Conservation (phyloP, 495 filamentous ascomycete genomes). For the Neurospora tetrasperma region DNA sequence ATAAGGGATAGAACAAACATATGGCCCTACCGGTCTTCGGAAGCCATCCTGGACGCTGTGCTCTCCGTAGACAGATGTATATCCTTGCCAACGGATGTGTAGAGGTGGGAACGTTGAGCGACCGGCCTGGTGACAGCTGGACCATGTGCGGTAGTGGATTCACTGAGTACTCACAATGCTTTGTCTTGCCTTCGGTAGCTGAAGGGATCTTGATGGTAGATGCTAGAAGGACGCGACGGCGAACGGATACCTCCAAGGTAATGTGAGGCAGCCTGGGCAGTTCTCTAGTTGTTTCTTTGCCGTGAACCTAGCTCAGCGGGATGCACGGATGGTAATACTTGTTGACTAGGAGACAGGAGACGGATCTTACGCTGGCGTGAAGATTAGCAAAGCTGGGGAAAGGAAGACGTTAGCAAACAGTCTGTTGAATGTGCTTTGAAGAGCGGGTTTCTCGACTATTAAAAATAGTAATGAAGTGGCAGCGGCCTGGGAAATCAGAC, state of each 20-base stretch:
- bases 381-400: not conserved
- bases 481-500: constrained; percentile 10
- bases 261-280: not conserved
- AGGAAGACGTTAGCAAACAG: not conserved
- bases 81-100: not conserved
- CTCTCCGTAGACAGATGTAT: not conserved
- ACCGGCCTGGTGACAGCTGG: not conserved
- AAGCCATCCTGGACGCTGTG: not conserved
- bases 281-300: not conserved
- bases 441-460: constrained; percentile 5
- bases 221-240: not conserved
- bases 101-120: not conserved
- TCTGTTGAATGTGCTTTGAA: not conserved
- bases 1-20: not conserved
- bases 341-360: not conserved
- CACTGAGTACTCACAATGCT: not conserved
- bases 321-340: not conserved
- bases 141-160: not conserved
- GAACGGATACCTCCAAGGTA: not conserved
- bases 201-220: not conserved
- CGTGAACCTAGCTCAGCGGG: not conserved
- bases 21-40: not conserved
- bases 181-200: not conserved
- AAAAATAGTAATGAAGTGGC: constrained; percentile 14
- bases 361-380: not conserved